Conservation (phyloP, 441 rosid genomes). For the Aquilaria agallochum region DNA sequence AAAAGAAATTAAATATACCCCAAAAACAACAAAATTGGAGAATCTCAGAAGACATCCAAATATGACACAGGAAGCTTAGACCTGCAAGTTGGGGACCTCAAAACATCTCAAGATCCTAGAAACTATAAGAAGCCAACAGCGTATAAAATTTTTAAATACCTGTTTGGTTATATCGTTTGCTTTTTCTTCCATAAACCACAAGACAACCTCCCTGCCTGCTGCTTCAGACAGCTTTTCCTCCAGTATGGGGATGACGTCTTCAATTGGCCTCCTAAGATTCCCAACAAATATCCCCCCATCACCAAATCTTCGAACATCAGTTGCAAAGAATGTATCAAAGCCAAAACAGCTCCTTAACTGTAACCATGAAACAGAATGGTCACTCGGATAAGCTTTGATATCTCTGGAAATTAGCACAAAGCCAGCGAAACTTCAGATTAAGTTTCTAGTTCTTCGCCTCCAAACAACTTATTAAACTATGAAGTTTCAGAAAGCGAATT, state of each 20-base stretch:
- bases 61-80: not conserved
- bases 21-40: too few relatives aligned
- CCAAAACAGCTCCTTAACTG: slow-evolving; percentile 91
- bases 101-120: not conserved
- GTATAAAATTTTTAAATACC: slow-evolving; percentile 29
- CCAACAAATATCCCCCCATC: slow-evolving; percentile 95
- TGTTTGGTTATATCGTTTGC: slow-evolving; percentile 77
- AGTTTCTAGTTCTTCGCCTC: too few relatives aligned
- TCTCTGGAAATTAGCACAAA: too few relatives aligned
- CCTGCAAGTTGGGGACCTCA: not conserved
- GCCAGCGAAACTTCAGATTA: too few relatives aligned
- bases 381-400: too few relatives aligned
- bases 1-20: too few relatives aligned
- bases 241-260: slow-evolving; percentile 72
- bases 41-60: too few relatives aligned
- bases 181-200: slow-evolving; percentile 96
- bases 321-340: slow-evolving; percentile 80
- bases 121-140: not conserved
- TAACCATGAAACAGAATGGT: not conserved
- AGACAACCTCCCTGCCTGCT: slow-evolving; percentile 75
- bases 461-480: too few relatives aligned
- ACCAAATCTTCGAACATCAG: slow-evolving; percentile 90
- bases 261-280: slow-evolving; percentile 71
- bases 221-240: slow-evolving; percentile 85
- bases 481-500: too few relatives aligned